Percentiles rank a stretch among this genome's conserved stretches.
phyloP scores from a whole-genome alignment of 148 eudicot genomes.

The Cornus florida region DNA sequence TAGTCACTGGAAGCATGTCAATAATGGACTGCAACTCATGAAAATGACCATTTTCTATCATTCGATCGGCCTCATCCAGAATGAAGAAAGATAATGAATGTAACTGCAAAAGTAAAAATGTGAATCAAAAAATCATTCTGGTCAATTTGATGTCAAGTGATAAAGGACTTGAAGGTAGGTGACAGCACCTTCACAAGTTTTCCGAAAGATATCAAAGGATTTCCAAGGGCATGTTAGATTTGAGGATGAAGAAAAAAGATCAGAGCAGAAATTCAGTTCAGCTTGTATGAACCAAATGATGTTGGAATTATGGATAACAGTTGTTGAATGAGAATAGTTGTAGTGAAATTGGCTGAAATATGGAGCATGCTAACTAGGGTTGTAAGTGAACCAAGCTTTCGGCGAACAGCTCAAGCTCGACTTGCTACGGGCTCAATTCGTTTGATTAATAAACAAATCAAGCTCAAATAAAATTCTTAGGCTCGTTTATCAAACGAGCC shows the following conservation, averaged over 20 bases:
- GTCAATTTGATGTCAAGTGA: neutral
- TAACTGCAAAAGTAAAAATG: constrained; percentile 51
- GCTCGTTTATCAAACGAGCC: no score
- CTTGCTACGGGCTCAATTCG: no score
- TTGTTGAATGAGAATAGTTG: neutral
- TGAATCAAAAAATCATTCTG: neutral
- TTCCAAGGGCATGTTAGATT: neutral
- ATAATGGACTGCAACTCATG: constrained; percentile 91
- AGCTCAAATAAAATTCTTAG: no score
- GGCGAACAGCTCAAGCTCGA: no score
- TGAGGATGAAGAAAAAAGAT: neutral
- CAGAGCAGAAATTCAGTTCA: neutral
- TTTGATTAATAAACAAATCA: no score
- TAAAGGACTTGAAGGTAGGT: constrained; percentile 1
- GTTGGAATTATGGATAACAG: neutral
- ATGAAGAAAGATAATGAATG: constrained; percentile 94
- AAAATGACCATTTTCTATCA: constrained; percentile 96
- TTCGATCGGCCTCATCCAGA: constrained; percentile 98
- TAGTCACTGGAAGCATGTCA: constrained; percentile 76
- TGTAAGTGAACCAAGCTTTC: no score
- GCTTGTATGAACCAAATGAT: constrained; percentile 9
- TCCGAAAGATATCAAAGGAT: neutral
- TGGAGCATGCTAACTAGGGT: neutral
- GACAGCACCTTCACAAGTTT: neutral
- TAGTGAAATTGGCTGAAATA: neutral